Evolutionary conservation across 2,329 filamentous ascomycete genomes (phyloP).

Genomic region (Albifimbria verrucaria): DNA sequence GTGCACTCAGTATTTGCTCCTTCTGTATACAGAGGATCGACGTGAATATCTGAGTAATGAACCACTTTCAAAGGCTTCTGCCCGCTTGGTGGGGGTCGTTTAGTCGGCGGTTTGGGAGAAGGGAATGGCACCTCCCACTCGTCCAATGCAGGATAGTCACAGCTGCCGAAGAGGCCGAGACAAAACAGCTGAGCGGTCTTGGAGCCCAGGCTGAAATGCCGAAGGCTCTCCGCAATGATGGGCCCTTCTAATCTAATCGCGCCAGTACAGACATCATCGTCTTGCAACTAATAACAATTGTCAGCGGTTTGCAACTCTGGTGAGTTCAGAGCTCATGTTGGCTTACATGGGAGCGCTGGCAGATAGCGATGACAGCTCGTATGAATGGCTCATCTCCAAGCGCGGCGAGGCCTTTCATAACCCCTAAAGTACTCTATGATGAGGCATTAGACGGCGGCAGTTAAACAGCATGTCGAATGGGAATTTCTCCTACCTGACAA

Average conservation of each 20-base stretch:
- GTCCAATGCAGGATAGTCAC: conserved; percentile 43
- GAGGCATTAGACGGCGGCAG: neutral
- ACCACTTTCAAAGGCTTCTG: conserved; percentile 49
- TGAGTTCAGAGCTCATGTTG: no score
- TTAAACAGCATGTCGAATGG: no score
- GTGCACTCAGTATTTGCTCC: conserved; percentile 53
- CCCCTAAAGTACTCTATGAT: neutral
- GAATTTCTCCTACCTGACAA: no score
- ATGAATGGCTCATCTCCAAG: conserved; percentile 41
- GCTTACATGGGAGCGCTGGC: conserved; percentile 28
- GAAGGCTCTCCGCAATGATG: conserved; percentile 46
- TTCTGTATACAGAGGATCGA: conserved; percentile 52
- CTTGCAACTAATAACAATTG: conserved; percentile 35
- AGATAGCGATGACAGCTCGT: conserved; percentile 24
- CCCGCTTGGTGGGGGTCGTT: conserved; percentile 38
- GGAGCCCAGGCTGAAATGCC: conserved; percentile 44
- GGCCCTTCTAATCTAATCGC: conserved; percentile 49
- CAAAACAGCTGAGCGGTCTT: conserved; percentile 50
- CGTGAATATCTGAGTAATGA: conserved; percentile 58
- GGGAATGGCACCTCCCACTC: conserved; percentile 42
- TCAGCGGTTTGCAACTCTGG: neutral
- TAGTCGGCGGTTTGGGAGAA: conserved; percentile 31
- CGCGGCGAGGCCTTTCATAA: conserved; percentile 40
- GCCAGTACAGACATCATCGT: conserved; percentile 54
- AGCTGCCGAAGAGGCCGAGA: conserved; percentile 50